Evolutionary conservation across 768 basidiomycete species (phyloP), one percentile per base, ranked within the genome.

Genomic region (Mrakia frigida): DNA sequence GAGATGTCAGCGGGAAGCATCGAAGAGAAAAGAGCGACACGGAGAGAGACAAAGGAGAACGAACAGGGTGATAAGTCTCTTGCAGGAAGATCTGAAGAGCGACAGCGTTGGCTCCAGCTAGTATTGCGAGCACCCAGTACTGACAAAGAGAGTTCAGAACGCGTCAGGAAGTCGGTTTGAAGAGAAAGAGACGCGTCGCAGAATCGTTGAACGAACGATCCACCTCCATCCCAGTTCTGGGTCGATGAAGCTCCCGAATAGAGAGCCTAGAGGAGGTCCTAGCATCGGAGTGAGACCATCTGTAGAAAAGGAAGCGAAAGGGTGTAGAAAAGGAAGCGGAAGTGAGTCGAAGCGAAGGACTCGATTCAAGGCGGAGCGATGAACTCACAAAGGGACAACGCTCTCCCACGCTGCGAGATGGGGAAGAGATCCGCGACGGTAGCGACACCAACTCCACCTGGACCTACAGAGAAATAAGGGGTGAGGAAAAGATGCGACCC

Each of bases 351-450:
- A n/a, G n/a, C n/a, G n/a, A n/a, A n/a, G n/a, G n/a, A n/a, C n/a
- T n/a, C n/a, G n/a, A n/a, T n/a, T n/a, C n/a, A n/a, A n/a, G n/a
- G n/a, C n/a, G n/a, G n/a, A n/a, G n/a, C n/a, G 13, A 4, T 14
- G 46, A 50, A 56, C 61, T 63, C 61, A 63, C 61, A 63, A 37
- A 63, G 61, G 1, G 61, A 63, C 6, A 63, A 33, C 16, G 61
- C 61, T 21, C 61, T 33, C 4, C 61, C 61, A 37, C 61, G n/a
- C 31, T 63, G 33, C 6, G 61, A 63, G 0, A 63, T 35, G 28
- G 61, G 61, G 25, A 63, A 63, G n/a, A 63, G 61, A 23, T 63
- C 61, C 2, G 61, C 61, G 33, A 63, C 61, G 16, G 61, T 63
- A 0, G 28, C 61, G 13, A 63, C 61, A 31, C 61, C 61, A 2